Conservation (phyloP, 2,329 filamentous ascomycete species). For the Parastagonospora nodorum region DNA sequence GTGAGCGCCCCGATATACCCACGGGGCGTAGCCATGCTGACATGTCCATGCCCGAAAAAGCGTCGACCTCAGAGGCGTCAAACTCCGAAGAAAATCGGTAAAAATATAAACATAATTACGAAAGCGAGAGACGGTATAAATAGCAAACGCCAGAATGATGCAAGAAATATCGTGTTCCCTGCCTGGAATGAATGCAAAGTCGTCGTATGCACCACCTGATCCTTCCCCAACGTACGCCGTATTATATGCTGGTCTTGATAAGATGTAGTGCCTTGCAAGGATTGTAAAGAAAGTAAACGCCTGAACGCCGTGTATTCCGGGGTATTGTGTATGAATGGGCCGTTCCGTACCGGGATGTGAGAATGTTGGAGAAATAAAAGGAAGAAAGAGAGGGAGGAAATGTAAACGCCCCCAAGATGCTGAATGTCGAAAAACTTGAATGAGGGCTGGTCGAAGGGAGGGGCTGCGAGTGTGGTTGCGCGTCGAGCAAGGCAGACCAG, state of each 20-base stretch:
- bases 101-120: slow-evolving; percentile 9
- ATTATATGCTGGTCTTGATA: slow-evolving; percentile 20
- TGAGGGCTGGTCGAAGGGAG: too few relatives aligned
- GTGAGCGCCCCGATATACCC: background rate
- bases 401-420: slow-evolving; percentile 20
- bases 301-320: slow-evolving; percentile 36
- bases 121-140: background rate
- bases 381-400: slow-evolving; percentile 8
- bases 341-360: slow-evolving; percentile 23
- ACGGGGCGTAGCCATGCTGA: slow-evolving; percentile 2
- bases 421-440: slow-evolving; percentile 9
- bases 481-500: slow-evolving; percentile 29
- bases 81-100: background rate
- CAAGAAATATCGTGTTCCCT: too few relatives aligned
- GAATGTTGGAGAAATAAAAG: too few relatives aligned
- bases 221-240: slow-evolving; percentile 14
- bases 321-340: slow-evolving; percentile 43
- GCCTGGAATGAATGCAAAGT: slow-evolving; percentile 10
- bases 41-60: background rate
- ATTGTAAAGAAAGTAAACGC: slow-evolving; percentile 9
- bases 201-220: slow-evolving; percentile 17
- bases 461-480: slow-evolving; percentile 14
- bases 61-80: background rate
- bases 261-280: slow-evolving; percentile 7
- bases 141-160: slow-evolving; percentile 15